Evolutionary conservation across 805 yeast species (phyloP).

Genomic region (Blastobotrys parvus): DNA sequence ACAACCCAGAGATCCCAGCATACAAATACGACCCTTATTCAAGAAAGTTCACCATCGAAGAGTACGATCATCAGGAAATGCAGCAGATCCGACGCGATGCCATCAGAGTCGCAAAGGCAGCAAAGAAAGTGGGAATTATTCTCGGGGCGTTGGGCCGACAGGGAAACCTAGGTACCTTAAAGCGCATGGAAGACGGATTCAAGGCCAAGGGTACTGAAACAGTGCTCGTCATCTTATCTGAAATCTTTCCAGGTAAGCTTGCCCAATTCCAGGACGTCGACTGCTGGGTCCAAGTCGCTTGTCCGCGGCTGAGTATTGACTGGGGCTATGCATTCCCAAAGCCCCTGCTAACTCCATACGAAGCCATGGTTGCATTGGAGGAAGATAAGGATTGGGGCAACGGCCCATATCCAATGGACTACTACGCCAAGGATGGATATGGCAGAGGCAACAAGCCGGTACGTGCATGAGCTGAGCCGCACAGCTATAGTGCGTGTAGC

Average conservation of each 20-base stretch:
- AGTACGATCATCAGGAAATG: conserved; percentile 81
- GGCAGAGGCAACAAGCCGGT: conserved; percentile 75
- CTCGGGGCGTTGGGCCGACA: conserved; percentile 94
- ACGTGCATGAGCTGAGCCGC: too few species aligned
- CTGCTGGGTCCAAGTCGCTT: conserved; percentile 94
- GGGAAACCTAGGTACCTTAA: conserved; percentile 75
- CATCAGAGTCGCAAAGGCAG: conserved; percentile 47
- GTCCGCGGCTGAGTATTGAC: conserved; percentile 91
- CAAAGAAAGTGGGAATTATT: conserved; percentile 70
- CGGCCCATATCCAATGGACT: conserved; percentile 81
- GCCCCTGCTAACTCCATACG: conserved; percentile 92
- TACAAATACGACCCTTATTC: conserved; percentile 93
- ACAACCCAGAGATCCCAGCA: conserved; percentile 88
- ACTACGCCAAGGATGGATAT: conserved; percentile 81
- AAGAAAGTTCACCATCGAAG: conserved; percentile 80
- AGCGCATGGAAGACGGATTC: conserved; percentile 52
- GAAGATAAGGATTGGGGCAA: conserved; percentile 58
- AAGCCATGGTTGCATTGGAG: conserved; percentile 81
- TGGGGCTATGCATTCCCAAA: conserved; percentile 98
- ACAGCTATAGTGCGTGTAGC: too few species aligned
- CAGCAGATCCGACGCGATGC: conserved; percentile 68
- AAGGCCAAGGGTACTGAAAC: conserved; percentile 51
- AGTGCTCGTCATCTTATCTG: conserved; percentile 78
- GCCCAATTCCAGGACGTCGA: conserved; percentile 84
- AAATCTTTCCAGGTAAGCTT: conserved; percentile 85